phyloP scores from a whole-genome alignment of 2,329 filamentous ascomycete species.

The Sarocladium strictum region DNA sequence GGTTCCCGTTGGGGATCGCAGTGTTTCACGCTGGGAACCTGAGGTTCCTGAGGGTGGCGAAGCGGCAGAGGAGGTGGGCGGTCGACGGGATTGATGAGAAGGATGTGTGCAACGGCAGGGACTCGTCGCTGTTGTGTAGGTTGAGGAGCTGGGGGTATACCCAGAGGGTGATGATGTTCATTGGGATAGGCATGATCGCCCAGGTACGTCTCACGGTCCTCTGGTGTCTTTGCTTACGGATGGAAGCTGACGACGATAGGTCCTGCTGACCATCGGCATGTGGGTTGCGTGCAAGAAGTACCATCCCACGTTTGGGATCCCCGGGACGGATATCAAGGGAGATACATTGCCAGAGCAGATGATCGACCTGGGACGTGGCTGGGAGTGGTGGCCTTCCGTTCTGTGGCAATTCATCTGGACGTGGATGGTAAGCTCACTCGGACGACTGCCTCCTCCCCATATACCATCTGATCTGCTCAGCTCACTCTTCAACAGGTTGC shows the following conservation, averaged over 20 bases:
- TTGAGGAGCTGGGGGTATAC: slow-evolving; percentile 30
- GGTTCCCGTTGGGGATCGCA: slow-evolving; percentile 51
- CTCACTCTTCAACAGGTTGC: slow-evolving; percentile 28
- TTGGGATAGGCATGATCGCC: slow-evolving; percentile 39
- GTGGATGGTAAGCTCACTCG: slow-evolving; percentile 32
- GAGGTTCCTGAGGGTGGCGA: slow-evolving; percentile 45
- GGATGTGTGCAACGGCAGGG: slow-evolving; percentile 20
- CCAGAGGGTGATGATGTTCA: slow-evolving; percentile 35
- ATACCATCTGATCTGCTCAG: not conserved
- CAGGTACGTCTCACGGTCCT: slow-evolving; percentile 33
- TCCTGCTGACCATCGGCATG: slow-evolving; percentile 43
- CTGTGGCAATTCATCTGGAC: slow-evolving; percentile 51
- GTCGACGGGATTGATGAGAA: not conserved
- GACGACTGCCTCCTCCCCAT: not conserved
- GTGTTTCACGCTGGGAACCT: slow-evolving; percentile 52
- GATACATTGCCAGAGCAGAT: slow-evolving; percentile 32
- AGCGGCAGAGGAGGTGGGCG: slow-evolving; percentile 38
- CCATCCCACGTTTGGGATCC: slow-evolving; percentile 43
- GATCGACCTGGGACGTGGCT: slow-evolving; percentile 39
- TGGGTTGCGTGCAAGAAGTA: slow-evolving; percentile 54
- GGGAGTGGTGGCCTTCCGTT: slow-evolving; percentile 55
- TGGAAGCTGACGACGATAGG: slow-evolving; percentile 26
- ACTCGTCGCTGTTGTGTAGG: slow-evolving; percentile 26
- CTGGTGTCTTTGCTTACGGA: slow-evolving; percentile 10
- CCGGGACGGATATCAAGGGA: slow-evolving; percentile 27